phyloP scores from a whole-genome alignment of 164 flowering plant genomes.

The Magnolia changhungtana region DNA sequence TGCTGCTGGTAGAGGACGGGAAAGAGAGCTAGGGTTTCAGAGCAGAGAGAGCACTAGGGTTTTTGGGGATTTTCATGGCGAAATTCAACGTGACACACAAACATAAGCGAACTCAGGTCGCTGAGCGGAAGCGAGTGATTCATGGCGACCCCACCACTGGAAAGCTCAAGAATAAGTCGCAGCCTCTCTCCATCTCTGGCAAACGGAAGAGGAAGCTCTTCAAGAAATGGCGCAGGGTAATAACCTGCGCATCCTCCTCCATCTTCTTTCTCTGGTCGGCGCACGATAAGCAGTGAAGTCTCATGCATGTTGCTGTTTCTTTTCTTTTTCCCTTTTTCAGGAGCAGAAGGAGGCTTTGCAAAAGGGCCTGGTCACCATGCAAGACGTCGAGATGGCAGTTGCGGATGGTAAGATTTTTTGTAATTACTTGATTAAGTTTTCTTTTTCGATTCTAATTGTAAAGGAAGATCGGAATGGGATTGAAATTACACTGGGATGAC shows the following conservation, averaged over 20 bases:
- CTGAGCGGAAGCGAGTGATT: slow-evolving; percentile 48
- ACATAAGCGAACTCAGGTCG: slow-evolving; percentile 41
- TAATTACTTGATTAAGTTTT: not conserved
- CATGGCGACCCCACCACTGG: slow-evolving; percentile 73
- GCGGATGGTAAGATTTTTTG: slow-evolving; percentile 46
- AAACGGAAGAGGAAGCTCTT: slow-evolving; percentile 87
- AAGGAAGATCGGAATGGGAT: too few relatives aligned
- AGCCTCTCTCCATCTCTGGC: slow-evolving; percentile 59
- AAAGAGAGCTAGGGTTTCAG: too few relatives aligned
- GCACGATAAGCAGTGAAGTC: too few relatives aligned
- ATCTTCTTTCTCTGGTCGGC: not conserved
- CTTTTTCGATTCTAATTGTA: too few relatives aligned
- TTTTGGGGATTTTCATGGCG: slow-evolving; percentile 38
- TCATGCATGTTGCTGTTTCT: not conserved
- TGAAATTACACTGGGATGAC: too few relatives aligned
- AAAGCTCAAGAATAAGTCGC: slow-evolving; percentile 61
- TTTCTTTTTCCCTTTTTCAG: slow-evolving; percentile 27
- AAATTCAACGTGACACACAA: slow-evolving; percentile 81
- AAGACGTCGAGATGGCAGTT: slow-evolving; percentile 76
- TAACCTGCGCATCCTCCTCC: not conserved
- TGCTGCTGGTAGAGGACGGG: too few relatives aligned
- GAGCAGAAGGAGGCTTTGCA: slow-evolving; percentile 73
- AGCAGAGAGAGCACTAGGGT: slow-evolving; percentile 9
- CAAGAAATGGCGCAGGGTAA: slow-evolving; percentile 79
- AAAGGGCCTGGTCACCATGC: slow-evolving; percentile 62